Percentiles rank a stretch among this genome's conserved stretches.
phyloP scores from a whole-genome alignment of 306 rosid genomes.

The Gleditsia sinensis region DNA sequence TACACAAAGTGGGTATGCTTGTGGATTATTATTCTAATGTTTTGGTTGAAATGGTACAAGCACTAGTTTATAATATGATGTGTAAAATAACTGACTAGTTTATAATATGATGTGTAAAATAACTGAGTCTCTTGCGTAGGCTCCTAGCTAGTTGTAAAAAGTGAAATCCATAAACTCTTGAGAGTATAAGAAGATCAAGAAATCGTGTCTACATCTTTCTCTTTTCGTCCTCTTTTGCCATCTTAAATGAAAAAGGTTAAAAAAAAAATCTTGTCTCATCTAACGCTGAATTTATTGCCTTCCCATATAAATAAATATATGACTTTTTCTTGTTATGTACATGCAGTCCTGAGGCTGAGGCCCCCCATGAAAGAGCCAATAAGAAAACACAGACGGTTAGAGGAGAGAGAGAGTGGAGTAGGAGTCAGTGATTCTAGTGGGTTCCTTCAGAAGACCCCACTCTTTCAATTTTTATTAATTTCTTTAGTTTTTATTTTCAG shows the following conservation, averaged over 20 bases:
- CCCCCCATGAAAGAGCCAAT: conserved; percentile 53
- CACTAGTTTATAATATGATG: conserved; percentile 23
- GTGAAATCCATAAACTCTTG: conserved; percentile 41
- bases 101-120: conserved; percentile 16
- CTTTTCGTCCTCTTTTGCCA: conserved; percentile 31
- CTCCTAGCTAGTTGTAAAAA: conserved; percentile 23
- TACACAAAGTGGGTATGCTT: conserved; percentile 57
- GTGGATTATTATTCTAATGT: conserved; percentile 43
- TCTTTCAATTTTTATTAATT: conserved; percentile 9
- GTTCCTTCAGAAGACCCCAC: conserved; percentile 61
- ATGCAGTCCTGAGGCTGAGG: conserved; percentile 41
- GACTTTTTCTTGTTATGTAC: conserved; percentile 47
- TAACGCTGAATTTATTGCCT: conserved; percentile 36
- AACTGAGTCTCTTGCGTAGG: neutral
- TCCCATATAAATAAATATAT: conserved; percentile 21
- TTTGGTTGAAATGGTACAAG: conserved; percentile 61
- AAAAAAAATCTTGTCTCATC: conserved; percentile 38
- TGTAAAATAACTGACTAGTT: conserved; percentile 20
- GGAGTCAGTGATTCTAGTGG: conserved; percentile 87
- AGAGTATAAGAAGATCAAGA: conserved; percentile 29
- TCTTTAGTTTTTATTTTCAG: neutral
- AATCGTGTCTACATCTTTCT: conserved; percentile 32
- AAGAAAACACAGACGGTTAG: conserved; percentile 70
- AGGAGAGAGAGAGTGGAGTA: conserved; percentile 83
- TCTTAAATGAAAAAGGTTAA: conserved; percentile 41